Evolutionary conservation across 257 asterid species (phyloP), one percentile per base, ranked within the genome.

Genomic region (Scutellaria galericulata): DNA sequence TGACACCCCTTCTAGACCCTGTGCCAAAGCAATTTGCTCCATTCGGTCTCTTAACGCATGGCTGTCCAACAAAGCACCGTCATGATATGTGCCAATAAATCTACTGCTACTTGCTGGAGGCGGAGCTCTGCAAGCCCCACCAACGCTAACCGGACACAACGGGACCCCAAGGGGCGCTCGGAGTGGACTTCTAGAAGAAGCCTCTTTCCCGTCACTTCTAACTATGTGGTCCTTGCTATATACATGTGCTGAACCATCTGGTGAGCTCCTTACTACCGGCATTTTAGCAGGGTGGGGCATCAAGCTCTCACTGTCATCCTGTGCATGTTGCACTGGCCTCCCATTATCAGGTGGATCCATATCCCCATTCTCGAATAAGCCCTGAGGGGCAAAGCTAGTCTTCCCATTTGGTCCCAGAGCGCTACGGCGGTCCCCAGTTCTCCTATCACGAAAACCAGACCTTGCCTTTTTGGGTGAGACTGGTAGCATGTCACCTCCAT

Each of bases 121-220:
- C 70, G 77, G 72, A 51, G 83, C 72, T 80, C 73, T 82, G 79
- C 78, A 87, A 42, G 89, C 89, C 80, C 93, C 96, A 44, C 96
- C 96, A 56, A 81, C 72, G 81, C 96, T 87, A 53, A 68, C 95
- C 9, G 91, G 80, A 76, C 89, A 84, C 22, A 83, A 78, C 3
- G 93, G 93, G 70, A 92, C 80, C 70, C 98, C 98, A 9, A 90
- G 88, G 11, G 97, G 98, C 20, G 98, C 96, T 79, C 66, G 91
- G 24, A 89, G 84, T 52, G 80, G 89, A 75, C 84, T 86, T 77
- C 84, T 88, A 31, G 87, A 78, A 75, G 71, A 78, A 72, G 70
- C 72, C 67, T 85, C 86, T 60, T 73, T 78, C 73, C 69, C 79
- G 9, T 80, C 87, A 55, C 77, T 77, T 79, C 72, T 81, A 68